phyloP scores from a whole-genome alignment of 148 eudicot genomes.

The Selenicereus undatus region DNA sequence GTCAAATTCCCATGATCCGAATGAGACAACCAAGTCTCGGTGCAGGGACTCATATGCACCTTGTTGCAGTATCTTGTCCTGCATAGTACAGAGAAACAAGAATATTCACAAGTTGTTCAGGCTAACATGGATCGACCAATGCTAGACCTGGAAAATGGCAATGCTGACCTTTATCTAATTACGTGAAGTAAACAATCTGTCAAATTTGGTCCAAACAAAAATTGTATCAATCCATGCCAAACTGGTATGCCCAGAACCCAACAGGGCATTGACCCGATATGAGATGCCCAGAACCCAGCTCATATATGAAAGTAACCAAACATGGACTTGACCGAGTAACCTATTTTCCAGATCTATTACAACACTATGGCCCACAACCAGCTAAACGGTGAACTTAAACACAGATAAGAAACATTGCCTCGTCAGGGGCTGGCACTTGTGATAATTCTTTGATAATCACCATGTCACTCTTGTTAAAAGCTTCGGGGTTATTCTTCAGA shows the following conservation, averaged over 20 bases:
- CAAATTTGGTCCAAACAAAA: too few relatives aligned
- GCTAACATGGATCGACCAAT: not conserved
- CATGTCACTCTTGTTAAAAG: conserved; percentile 16
- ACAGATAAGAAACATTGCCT: conserved; percentile 11
- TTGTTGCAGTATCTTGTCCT: not conserved
- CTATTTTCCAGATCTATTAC: too few relatives aligned
- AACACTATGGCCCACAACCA: too few relatives aligned
- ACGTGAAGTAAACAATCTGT: not conserved
- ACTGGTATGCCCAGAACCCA: not conserved
- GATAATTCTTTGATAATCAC: conserved; percentile 6
- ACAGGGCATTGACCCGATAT: too few relatives aligned
- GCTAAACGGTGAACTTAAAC: not conserved
- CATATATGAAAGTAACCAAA: too few relatives aligned
- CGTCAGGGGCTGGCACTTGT: conserved; percentile 13
- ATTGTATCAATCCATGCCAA: not conserved
- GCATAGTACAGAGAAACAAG: not conserved
- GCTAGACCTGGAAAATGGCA: not conserved
- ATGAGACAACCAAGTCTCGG: not conserved
- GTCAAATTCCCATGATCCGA: not conserved
- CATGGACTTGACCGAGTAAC: too few relatives aligned
- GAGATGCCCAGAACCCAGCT: too few relatives aligned
- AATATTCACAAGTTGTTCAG: not conserved
- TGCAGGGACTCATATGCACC: not conserved
- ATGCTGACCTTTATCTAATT: too few relatives aligned
- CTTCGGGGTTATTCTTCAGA: conserved; percentile 22